Conservation (phyloP, 2,329 filamentous ascomycete species). For the Diaporthe nobilis region DNA sequence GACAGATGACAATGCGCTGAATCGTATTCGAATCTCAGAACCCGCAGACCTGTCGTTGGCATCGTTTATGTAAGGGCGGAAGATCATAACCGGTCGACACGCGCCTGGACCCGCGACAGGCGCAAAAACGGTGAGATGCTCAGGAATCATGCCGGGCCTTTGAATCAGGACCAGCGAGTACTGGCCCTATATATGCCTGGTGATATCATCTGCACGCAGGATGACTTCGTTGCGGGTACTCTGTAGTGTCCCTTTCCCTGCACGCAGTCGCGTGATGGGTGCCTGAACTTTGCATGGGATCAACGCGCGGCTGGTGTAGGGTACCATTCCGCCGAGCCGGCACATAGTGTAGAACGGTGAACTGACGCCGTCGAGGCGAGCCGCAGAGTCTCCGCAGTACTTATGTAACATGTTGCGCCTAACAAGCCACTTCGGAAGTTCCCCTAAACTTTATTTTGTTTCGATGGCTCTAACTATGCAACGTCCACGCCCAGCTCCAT, state of each 20-base stretch:
- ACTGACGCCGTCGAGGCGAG: slow-evolving; percentile 21
- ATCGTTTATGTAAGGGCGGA: neutral
- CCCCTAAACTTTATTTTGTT: slow-evolving; percentile 29
- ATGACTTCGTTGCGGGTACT: slow-evolving; percentile 30
- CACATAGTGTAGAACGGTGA: slow-evolving; percentile 8
- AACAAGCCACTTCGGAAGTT: slow-evolving; percentile 8
- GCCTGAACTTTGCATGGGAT: slow-evolving; percentile 24
- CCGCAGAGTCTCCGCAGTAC: slow-evolving; percentile 18
- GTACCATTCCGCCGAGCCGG: slow-evolving; percentile 18
- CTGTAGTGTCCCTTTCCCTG: neutral
- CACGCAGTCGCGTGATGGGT: slow-evolving; percentile 20
- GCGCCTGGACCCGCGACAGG: slow-evolving; percentile 5
- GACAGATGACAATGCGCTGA: slow-evolving; percentile 22
- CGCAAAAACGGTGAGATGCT: slow-evolving; percentile 18
- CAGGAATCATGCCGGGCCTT: neutral
- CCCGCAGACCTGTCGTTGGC: neutral
- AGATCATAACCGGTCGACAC: slow-evolving; percentile 15
- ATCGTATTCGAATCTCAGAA: neutral
- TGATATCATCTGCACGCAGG: slow-evolving; percentile 33
- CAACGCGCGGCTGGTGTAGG: slow-evolving; percentile 11
- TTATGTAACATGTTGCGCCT: slow-evolving; percentile 26
- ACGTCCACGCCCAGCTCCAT: slow-evolving; percentile 16
- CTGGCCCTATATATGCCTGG: slow-evolving; percentile 30
- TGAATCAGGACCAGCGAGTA: slow-evolving; percentile 21
- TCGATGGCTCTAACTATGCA: slow-evolving; percentile 19